Evolutionary conservation across 495 filamentous ascomycete genomes (phyloP).

Genomic region (Neurospora hispaniola): DNA sequence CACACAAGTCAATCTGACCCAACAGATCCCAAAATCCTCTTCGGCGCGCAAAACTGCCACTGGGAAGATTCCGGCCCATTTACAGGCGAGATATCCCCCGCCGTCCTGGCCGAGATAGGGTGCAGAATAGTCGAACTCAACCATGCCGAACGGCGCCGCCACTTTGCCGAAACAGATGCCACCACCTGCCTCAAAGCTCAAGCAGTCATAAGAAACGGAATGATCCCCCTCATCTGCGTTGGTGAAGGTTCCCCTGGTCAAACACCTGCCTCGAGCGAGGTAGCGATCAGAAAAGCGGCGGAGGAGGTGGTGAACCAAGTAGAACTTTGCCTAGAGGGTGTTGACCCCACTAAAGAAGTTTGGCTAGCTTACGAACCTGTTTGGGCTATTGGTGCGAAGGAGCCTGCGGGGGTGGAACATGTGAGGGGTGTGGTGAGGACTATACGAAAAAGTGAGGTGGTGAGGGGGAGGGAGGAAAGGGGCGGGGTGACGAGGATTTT

Average conservation of each 20-base stretch:
- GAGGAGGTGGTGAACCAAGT: constrained; percentile 57
- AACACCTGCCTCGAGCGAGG: constrained; percentile 5
- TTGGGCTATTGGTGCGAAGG: constrained; percentile 71
- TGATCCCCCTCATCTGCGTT: constrained; percentile 72
- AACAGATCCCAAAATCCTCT: constrained; percentile 25
- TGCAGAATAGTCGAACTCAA: constrained; percentile 64
- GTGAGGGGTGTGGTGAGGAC: constrained; percentile 58
- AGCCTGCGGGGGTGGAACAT: constrained; percentile 63
- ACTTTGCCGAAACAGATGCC: constrained; percentile 63
- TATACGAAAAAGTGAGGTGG: constrained; percentile 39
- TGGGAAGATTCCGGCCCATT: constrained; percentile 55
- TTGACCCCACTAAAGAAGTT: constrained; percentile 52
- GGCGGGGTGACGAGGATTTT: constrained; percentile 53
- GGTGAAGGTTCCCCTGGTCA: constrained; percentile 42
- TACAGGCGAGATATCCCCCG: constrained; percentile 68
- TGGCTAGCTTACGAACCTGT: constrained; percentile 83
- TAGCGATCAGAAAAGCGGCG: constrained; percentile 42
- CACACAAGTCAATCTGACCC: too few species aligned
- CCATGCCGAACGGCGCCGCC: constrained; percentile 62
- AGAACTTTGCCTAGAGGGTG: constrained; percentile 43
- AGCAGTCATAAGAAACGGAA: constrained; percentile 52
- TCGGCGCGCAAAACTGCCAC: constrained; percentile 71
- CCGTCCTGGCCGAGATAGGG: constrained; percentile 51
- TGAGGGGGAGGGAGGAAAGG: constrained; percentile 27
- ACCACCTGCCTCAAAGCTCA: constrained; percentile 53